Percentiles rank a stretch among this genome's conserved stretches.
Conservation (phyloP, 768 basidiomycete species). For the Boletellus emodensis region DNA sequence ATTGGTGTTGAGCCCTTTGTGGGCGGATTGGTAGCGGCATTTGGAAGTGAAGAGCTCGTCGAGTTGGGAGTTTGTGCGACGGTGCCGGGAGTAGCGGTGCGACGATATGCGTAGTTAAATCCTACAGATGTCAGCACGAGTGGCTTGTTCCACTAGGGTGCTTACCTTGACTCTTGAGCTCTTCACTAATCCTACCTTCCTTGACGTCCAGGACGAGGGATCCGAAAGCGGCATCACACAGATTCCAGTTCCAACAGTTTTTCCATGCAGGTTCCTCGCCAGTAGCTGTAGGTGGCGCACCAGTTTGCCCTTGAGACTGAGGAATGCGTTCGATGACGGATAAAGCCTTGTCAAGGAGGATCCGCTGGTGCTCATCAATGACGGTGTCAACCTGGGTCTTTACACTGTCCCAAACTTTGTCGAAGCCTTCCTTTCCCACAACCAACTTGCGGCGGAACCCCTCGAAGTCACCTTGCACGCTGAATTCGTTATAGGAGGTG, state of each 20-base stretch:
- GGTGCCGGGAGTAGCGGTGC: slow-evolving; percentile 54
- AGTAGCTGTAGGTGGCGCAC: slow-evolving; percentile 43
- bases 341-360: slow-evolving; percentile 85
- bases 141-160: slow-evolving; percentile 3
- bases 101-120: slow-evolving; percentile 94
- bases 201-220: slow-evolving; percentile 83
- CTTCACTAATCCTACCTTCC: slow-evolving; percentile 88
- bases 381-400: slow-evolving; percentile 87
- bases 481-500: slow-evolving; percentile 94
- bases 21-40: slow-evolving; percentile 33
- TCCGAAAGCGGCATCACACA: slow-evolving; percentile 94
- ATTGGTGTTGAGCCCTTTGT: slow-evolving; percentile 32
- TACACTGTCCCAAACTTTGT: slow-evolving; percentile 93
- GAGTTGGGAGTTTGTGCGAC: slow-evolving; percentile 58
- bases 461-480: slow-evolving; percentile 85
- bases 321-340: slow-evolving; percentile 82
- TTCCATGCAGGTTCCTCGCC: slow-evolving; percentile 95
- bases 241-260: slow-evolving; percentile 99
- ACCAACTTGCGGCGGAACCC: slow-evolving; percentile 78
- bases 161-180: slow-evolving; percentile 88
- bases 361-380: slow-evolving; percentile 86
- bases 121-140: slow-evolving; percentile 42
- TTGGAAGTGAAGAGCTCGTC: slow-evolving; percentile 47
- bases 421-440: slow-evolving; percentile 76
- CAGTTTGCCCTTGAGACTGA: slow-evolving; percentile 37